These are phyloP conservation scores for Protostelium mycophagum DNA, from an alignment of 78 protist species.

Conservation along the genomic window DNA sequence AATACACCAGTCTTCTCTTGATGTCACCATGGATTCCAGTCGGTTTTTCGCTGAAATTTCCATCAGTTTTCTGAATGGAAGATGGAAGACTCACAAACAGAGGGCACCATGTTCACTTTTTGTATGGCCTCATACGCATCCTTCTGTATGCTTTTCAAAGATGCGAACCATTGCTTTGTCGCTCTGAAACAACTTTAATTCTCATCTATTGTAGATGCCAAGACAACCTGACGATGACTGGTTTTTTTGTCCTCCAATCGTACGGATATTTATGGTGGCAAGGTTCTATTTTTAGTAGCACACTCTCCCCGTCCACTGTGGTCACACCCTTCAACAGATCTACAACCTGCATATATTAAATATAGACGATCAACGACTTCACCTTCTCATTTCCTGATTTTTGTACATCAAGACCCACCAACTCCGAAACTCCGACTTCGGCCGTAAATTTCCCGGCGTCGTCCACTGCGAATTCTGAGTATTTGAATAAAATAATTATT, in stretches of 20 bases:
- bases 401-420: constrained; percentile 64
- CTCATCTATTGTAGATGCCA: not conserved
- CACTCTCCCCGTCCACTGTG: not conserved
- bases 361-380: too few relatives aligned
- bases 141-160: constrained; percentile 18
- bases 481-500: not conserved
- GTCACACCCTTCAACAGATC: not conserved
- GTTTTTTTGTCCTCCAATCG: constrained; percentile 94
- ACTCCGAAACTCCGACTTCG: constrained; percentile 25
- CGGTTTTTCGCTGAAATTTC: not conserved
- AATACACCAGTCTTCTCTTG: constrained; percentile 89
- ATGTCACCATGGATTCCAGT: constrained; percentile 47
- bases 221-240: constrained; percentile 66
- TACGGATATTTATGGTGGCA: constrained; percentile 91
- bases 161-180: constrained; percentile 80
- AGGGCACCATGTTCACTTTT: constrained; percentile 36
- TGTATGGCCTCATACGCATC: constrained; percentile 17
- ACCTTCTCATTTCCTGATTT: constrained; percentile 41
- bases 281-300: constrained; percentile 25
- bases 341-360: too few relatives aligned
- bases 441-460: constrained; percentile 57
- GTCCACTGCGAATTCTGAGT: constrained; percentile 32
- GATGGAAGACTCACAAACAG: constrained; percentile 29
- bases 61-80: too few relatives aligned
- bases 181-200: constrained; percentile 6